These are phyloP conservation scores for Begonia fuchsioides DNA, from an alignment of 306 rosid genomes.

Conservation along the genomic window DNA sequence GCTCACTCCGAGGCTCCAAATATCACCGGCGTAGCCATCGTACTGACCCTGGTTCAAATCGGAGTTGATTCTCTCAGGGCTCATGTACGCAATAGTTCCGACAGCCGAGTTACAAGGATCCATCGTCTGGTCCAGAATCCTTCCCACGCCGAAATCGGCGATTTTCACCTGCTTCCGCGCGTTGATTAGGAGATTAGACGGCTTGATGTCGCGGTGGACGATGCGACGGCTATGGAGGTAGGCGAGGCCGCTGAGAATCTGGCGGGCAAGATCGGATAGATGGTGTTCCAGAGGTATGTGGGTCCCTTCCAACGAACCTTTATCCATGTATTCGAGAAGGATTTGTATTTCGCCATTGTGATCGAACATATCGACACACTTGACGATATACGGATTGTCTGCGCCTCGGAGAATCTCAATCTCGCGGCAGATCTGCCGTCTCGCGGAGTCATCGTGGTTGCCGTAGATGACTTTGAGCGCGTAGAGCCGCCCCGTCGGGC, in stretches of 20 bases:
- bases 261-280: conserved; percentile 67
- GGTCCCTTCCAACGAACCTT: conserved; percentile 68
- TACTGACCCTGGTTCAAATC: conserved; percentile 50
- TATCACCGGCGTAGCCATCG: conserved; percentile 45
- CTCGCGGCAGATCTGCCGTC: conserved; percentile 85
- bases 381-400: conserved; percentile 70
- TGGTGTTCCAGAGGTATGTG: conserved; percentile 43
- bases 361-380: conserved; percentile 93
- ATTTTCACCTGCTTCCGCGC: conserved; percentile 70
- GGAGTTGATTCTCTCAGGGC: conserved; percentile 90
- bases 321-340: conserved; percentile 78
- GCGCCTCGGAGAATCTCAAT: conserved; percentile 91
- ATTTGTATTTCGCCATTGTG: conserved; percentile 97
- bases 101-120: conserved; percentile 91
- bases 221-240: conserved; percentile 83
- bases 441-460: conserved; percentile 56
- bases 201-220: conserved; percentile 94
- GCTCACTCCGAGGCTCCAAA: conserved; percentile 51
- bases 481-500: conserved; percentile 23
- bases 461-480: conserved; percentile 90
- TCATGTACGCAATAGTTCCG: conserved; percentile 93
- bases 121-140: conserved; percentile 84
- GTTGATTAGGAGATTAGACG: conserved; percentile 76
- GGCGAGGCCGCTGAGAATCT: conserved; percentile 69
- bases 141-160: conserved; percentile 85